Evolutionary conservation across 805 yeast genomes (phyloP), one percentile per base, ranked within the genome.

Genomic region (Cyberlindnera amylophila): DNA sequence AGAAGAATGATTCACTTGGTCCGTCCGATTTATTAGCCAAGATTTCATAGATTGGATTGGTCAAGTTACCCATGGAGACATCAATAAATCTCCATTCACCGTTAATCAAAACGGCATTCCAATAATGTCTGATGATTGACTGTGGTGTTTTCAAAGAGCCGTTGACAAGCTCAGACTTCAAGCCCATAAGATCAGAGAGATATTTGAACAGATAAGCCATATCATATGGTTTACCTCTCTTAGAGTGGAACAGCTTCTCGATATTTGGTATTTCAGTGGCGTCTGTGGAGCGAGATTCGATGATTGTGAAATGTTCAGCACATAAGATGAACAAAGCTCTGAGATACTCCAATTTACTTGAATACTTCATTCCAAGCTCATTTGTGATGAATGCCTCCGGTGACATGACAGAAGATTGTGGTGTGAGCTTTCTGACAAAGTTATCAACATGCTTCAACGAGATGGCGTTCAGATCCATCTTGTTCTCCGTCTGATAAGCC

Each of bases 71-170:
- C 24, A 82, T 54, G 5, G 80, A 69, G 6, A 78, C 81, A 59
- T 91, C 99, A 46, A 91, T 62, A 47, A 93, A 72, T 46, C 91
- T 70, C 78, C 90, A 89, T 58, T 85, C 84, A 31, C 81, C 81
- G 46, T 86, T 82, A 13, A 89, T 63, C 28, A 83, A 61, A 1
- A 89, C 80, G 1, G 95, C 79, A 42, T 88, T 72, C 99, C 99
- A 93, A 42, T 86, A 79, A 63, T 93, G 99, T 55, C 89, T 87
- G 29, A 81, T 71, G 35, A 72, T 70, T 34, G 78, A 81, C 47
- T 80, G 80, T 8, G 96, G 95, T 19, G 81, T 76, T 58, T 90
- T 87, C 65, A 90, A 72, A 55, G 85, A 86, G 4, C 99, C 99
- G 19, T 80, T 66, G 2, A 93, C 79, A 1, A 88, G 71, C 46